Percentiles rank a stretch among this genome's conserved stretches.
These are phyloP conservation scores for Umbelopsis vinacea DNA, from an alignment of 192 early-diverging fungal species.

Conservation along the genomic window DNA sequence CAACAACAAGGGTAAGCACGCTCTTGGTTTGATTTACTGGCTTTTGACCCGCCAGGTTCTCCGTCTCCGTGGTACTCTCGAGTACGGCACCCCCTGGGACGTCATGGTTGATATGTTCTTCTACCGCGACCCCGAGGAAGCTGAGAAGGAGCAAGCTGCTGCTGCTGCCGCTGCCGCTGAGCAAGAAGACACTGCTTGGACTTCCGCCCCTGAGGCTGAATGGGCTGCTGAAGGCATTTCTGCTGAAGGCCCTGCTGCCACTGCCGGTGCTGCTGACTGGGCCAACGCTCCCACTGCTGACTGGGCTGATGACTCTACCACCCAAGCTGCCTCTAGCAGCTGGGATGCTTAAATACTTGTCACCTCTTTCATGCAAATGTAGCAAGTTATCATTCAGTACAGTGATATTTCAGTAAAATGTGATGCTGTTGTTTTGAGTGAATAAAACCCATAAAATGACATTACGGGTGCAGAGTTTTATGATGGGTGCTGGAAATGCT, in stretches of 20 bases:
- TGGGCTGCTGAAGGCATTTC: slow-evolving; percentile 71
- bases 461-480: no score
- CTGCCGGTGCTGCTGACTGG: slow-evolving; percentile 52
- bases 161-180: slow-evolving; percentile 52
- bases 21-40: slow-evolving; percentile 97
- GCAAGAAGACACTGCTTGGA: slow-evolving; percentile 41
- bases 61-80: slow-evolving; percentile 93
- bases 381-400: slow-evolving; percentile 1
- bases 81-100: slow-evolving; percentile 86
- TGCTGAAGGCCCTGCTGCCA: slow-evolving; percentile 48
- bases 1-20: slow-evolving; percentile 99
- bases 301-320: slow-evolving; percentile 43
- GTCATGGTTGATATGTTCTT: slow-evolving; percentile 99
- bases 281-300: slow-evolving; percentile 26
- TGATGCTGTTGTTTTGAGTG: background rate
- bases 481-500: no score
- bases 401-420: background rate
- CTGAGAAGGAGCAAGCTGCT: slow-evolving; percentile 87
- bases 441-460: slow-evolving; percentile 2
- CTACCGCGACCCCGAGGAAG: slow-evolving; percentile 98
- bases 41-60: slow-evolving; percentile 98
- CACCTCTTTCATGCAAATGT: background rate
- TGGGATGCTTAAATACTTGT: slow-evolving; percentile 38
- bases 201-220: slow-evolving; percentile 49
- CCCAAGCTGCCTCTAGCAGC: slow-evolving; percentile 29